Evolutionary conservation across 2,329 filamentous ascomycete genomes (phyloP), one percentile per base, ranked within the genome.

Genomic region (Dichotomopilus funicola): DNA sequence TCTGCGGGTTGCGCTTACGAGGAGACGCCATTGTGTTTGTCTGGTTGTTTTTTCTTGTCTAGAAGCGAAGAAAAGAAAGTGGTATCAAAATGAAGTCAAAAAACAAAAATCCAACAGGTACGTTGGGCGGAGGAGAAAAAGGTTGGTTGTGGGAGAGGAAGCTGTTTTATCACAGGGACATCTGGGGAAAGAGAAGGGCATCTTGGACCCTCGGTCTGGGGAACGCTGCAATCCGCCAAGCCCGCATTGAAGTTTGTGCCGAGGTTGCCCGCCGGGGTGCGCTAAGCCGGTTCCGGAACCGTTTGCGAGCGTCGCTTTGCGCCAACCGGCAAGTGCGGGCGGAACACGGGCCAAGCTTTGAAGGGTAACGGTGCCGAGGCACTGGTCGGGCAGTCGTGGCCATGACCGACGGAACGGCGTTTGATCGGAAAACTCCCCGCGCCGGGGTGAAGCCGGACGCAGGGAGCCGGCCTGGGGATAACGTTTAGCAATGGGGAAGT

Each of bases 11-110:
- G 11, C 5, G 56, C 87, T 71, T 83, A 91, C 88, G 88, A 73
- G 88, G 86, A 73, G 88, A 90, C 62, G 88, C 85, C 88, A 91
- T 91, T 62, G 61, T 74, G 72, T 55, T 53, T 57, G 57, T 50
- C 49, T 40, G 45, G 52, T 13, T 54, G 19, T 27, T 27, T 27
- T 27, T 27, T 27, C 19, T 27, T 27, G 37, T 31, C 49, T 53
- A 54, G 12, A 45, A 2, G 27, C 37, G 19, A 49, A 50, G 43
- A 49, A 13, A 34, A 34, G 33, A 37, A 19, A 9, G 5, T 54
- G 53, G 56, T 62, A 55, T 56, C 54, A 61, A 51, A 56, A 51
- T 33, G 54, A 35, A 41, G 49, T 49, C 27, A 36, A 42, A 50
- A 46, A 45, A 59, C 12, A 51, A 37, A 33, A 34, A n/a, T 12